A percentile compares a stretch with the other conserved stretches of the same genome.
phyloP scores from a whole-genome alignment of 2,329 filamentous ascomycete genomes.

The Pseudogymnoascus sp. region DNA sequence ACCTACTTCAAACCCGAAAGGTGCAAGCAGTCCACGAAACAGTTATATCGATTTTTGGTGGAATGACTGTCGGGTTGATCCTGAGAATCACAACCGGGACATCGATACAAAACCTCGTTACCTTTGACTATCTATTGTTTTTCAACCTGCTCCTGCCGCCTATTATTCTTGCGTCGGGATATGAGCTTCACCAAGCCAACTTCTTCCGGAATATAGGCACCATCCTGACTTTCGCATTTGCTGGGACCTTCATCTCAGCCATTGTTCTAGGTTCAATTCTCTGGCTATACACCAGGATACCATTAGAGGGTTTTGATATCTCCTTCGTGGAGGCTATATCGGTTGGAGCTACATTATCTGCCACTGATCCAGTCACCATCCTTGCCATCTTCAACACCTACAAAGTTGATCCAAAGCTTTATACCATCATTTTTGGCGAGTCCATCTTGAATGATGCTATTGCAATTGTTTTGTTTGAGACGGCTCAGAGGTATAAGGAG shows the following conservation, averaged over 20 bases:
- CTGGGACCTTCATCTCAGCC: conserved; percentile 92
- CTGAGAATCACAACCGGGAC: conserved; percentile 74
- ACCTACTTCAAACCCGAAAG: conserved; percentile 91
- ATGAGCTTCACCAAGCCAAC: conserved; percentile 96
- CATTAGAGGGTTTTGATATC: conserved; percentile 76
- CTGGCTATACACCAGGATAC: conserved; percentile 80
- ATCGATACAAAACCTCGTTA: conserved; percentile 82
- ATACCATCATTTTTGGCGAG: conserved; percentile 97
- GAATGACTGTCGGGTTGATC: conserved; percentile 93
- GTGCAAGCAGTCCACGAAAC: conserved; percentile 98
- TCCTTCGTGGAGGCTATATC: conserved; percentile 94
- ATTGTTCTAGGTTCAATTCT: conserved; percentile 86
- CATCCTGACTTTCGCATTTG: conserved; percentile 95
- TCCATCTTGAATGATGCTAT: conserved; percentile 97
- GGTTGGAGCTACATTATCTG: conserved; percentile 90
- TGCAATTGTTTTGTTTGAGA: conserved; percentile 97
- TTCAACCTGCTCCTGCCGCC: conserved; percentile 98
- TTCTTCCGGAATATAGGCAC: conserved; percentile 98
- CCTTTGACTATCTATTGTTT: conserved; percentile 98
- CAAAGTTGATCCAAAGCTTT: conserved; percentile 97
- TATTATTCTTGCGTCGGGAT: conserved; percentile 94
- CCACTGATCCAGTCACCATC: conserved; percentile 95
- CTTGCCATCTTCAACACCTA: conserved; percentile 98
- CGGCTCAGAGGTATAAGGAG: conserved; percentile 83
- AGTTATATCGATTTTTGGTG: conserved; percentile 94